phyloP scores from a whole-genome alignment of 306 rosid genomes.

The Ammopiptanthus mongolicus region DNA sequence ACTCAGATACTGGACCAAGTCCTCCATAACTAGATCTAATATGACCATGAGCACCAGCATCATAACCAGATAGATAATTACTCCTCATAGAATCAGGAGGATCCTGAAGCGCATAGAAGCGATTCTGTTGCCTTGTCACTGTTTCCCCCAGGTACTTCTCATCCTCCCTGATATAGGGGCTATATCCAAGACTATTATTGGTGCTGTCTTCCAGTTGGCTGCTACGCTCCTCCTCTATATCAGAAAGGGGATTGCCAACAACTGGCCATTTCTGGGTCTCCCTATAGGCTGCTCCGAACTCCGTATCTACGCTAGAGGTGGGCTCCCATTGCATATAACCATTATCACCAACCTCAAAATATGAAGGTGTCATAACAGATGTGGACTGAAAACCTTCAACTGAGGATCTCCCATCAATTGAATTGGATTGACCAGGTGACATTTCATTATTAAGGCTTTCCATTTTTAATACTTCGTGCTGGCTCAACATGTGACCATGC shows the following conservation, averaged over 20 bases:
- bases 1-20: constrained; percentile 13
- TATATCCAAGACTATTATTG: constrained; percentile 25
- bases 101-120: constrained; percentile 33
- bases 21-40: constrained; percentile 24
- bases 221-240: constrained; percentile 28
- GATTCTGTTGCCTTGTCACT: constrained; percentile 30
- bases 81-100: constrained; percentile 16
- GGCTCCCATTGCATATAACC: constrained; percentile 25
- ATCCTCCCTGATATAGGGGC: constrained; percentile 30
- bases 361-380: constrained; percentile 21
- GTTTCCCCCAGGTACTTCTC: constrained; percentile 27
- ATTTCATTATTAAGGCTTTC: constrained; percentile 20
- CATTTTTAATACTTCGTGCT: not conserved
- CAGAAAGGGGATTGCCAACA: constrained; percentile 20
- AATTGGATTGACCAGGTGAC: constrained; percentile 14
- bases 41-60: constrained; percentile 19
- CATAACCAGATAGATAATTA: constrained; percentile 28
- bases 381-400: constrained; percentile 17
- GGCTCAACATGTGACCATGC: constrained; percentile 40
- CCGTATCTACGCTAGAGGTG: constrained; percentile 14
- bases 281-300: constrained; percentile 16
- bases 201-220: constrained; percentile 20
- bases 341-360: constrained; percentile 20
- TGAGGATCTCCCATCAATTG: constrained; percentile 15
- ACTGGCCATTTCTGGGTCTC: constrained; percentile 23